phyloP scores from a whole-genome alignment of 2,329 filamentous ascomycete species.

The Diaporthe eres region DNA sequence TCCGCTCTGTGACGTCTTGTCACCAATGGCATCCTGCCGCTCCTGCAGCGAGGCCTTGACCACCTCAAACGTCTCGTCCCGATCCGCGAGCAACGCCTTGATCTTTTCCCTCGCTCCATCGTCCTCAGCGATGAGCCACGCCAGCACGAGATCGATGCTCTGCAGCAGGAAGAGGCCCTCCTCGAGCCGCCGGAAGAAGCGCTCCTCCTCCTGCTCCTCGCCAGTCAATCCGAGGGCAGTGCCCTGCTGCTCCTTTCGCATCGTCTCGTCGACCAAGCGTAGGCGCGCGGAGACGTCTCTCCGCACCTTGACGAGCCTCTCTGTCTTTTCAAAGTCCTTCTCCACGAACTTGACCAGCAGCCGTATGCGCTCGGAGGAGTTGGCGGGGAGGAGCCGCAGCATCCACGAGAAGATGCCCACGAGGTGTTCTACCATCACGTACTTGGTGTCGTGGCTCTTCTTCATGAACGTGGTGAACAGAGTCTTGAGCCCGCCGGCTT shows the following conservation, averaged over 20 bases:
- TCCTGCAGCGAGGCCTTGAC: slow-evolving; percentile 78
- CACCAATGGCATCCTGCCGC: slow-evolving; percentile 62
- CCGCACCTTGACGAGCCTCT: slow-evolving; percentile 78
- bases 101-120: slow-evolving; percentile 78
- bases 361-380: slow-evolving; percentile 84
- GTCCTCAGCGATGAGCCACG: slow-evolving; percentile 95
- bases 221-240: slow-evolving; percentile 64
- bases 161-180: slow-evolving; percentile 88
- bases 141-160: slow-evolving; percentile 85
- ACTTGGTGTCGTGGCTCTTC: slow-evolving; percentile 74
- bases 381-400: slow-evolving; percentile 82
- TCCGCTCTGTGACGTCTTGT: slow-evolving; percentile 66
- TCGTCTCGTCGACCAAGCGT: slow-evolving; percentile 72
- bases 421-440: slow-evolving; percentile 78
- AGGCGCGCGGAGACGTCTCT: slow-evolving; percentile 78
- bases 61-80: slow-evolving; percentile 74
- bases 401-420: slow-evolving; percentile 88
- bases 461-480: slow-evolving; percentile 92
- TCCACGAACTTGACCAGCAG: slow-evolving; percentile 95
- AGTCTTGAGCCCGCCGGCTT: slow-evolving; percentile 86
- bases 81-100: slow-evolving; percentile 73
- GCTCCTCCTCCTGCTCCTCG: slow-evolving; percentile 76
- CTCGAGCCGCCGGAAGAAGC: slow-evolving; percentile 82
- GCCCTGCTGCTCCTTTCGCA: slow-evolving; percentile 68
- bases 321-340: slow-evolving; percentile 90